phyloP scores from a whole-genome alignment of 306 rosid species.

The Crotalaria pallida region DNA sequence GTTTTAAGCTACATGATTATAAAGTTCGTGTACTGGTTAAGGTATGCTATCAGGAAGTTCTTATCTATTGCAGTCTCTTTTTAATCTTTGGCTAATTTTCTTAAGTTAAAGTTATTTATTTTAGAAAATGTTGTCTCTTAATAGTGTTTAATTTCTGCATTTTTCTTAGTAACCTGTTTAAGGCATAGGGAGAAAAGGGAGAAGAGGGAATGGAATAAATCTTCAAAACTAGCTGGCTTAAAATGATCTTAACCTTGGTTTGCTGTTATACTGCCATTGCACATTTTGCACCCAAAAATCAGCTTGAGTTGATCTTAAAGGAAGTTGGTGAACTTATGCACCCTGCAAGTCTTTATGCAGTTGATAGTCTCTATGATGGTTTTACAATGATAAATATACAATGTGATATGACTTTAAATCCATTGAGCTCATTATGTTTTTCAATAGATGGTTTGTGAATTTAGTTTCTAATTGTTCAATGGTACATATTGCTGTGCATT shows the following conservation, averaged over 20 bases:
- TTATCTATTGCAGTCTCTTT: neutral
- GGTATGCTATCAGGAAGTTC: constrained; percentile 38
- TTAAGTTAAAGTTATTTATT: neutral
- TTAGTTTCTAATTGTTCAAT: neutral
- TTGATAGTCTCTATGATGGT: neutral
- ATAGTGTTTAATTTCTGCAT: neutral
- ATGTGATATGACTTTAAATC: neutral
- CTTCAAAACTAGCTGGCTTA: neutral
- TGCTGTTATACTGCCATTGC: neutral
- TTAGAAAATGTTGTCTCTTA: neutral
- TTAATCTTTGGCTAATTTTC: neutral
- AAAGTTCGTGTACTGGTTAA: constrained; percentile 71
- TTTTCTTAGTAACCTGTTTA: neutral
- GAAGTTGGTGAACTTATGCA: neutral
- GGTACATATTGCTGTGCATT: neutral
- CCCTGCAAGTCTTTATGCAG: neutral
- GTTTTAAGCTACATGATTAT: constrained; percentile 76
- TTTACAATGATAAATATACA: neutral
- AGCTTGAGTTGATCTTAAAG: neutral
- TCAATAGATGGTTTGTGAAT: neutral
- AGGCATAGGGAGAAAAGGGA: neutral
- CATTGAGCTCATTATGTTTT: neutral
- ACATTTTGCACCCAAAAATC: neutral
- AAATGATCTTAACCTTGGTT: neutral
- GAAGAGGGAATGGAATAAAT: neutral